Conservation (phyloP, 2,329 filamentous ascomycete genomes). For the Rutstroemia sp. region DNA sequence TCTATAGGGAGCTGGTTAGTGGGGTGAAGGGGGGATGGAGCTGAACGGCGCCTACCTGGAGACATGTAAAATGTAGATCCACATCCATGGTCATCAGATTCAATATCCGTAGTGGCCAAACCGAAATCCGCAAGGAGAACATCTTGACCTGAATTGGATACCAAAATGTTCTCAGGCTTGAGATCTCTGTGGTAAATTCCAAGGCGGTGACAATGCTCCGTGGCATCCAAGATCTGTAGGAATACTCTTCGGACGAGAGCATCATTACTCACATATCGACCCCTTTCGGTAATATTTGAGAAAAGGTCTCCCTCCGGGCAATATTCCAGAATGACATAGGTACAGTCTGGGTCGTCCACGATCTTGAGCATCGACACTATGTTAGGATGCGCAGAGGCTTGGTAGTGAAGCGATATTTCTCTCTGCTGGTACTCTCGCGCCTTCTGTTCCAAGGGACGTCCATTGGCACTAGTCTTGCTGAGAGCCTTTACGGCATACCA, state of each 20-base stretch:
- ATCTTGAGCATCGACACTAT: constrained; percentile 93
- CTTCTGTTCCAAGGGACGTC: constrained; percentile 67
- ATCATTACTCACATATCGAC: constrained; percentile 91
- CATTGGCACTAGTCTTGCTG: constrained; percentile 75
- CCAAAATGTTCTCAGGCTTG: constrained; percentile 96
- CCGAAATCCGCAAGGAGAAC: constrained; percentile 98
- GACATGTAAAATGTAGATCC: constrained; percentile 99
- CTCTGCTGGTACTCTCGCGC: constrained; percentile 87
- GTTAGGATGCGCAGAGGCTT: constrained; percentile 82
- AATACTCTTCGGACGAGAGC: constrained; percentile 79
- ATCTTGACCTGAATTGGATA: constrained; percentile 78
- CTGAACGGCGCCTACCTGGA: constrained; percentile 63
- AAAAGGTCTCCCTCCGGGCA: constrained; percentile 96
- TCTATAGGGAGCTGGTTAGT: constrained; percentile 47
- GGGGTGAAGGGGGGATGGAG: constrained; percentile 9
- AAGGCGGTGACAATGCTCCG: constrained; percentile 85
- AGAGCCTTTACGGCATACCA: constrained; percentile 95
- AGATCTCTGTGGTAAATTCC: constrained; percentile 97
- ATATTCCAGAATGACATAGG: constrained; percentile 93
- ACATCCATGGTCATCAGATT: constrained; percentile 92
- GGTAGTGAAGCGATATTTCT: constrained; percentile 87
- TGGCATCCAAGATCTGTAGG: constrained; percentile 92
- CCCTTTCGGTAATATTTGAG: constrained; percentile 92
- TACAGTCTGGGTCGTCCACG: constrained; percentile 84
- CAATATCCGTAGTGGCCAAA: constrained; percentile 75